Evolutionary conservation across 805 yeast species (phyloP).

Genomic region (Saccharomycopsis sp.): DNA sequence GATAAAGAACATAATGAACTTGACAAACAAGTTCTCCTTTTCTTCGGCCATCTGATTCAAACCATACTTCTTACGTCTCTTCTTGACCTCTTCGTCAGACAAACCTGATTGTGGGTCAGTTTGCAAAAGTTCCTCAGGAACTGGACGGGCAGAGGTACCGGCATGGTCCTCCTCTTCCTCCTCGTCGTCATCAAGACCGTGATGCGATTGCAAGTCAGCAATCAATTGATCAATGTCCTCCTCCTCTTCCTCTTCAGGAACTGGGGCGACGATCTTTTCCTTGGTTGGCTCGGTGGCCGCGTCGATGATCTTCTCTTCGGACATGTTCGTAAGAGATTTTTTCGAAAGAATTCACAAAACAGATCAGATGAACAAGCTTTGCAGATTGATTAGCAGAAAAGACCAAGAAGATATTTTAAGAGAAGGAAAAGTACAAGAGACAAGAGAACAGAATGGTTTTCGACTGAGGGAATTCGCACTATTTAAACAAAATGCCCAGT

Average conservation of each 20-base stretch:
- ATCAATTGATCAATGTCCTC: constrained; percentile 69
- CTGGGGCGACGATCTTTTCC: constrained; percentile 49
- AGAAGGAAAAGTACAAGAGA: not conserved
- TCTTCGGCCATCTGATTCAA: constrained; percentile 88
- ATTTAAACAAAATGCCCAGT: not conserved
- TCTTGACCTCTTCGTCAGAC: constrained; percentile 66
- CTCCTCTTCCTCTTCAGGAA: constrained; percentile 52
- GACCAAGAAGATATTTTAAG: not conserved
- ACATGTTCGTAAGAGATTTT: too few relatives aligned
- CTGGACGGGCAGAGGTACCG: constrained; percentile 61
- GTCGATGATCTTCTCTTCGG: constrained; percentile 8
- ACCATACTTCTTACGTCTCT: constrained; percentile 88
- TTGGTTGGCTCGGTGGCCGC: constrained; percentile 36
- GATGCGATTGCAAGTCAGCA: constrained; percentile 67
- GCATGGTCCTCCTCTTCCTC: constrained; percentile 43
- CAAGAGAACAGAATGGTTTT: not conserved
- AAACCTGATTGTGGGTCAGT: constrained; percentile 79
- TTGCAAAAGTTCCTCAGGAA: constrained; percentile 79
- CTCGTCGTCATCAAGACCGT: constrained; percentile 42
- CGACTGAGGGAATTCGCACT: not conserved
- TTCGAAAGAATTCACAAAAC: not conserved
- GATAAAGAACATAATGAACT: constrained; percentile 80
- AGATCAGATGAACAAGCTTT: not conserved
- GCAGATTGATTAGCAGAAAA: not conserved
- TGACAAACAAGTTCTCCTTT: constrained; percentile 67